Conservation (phyloP, 2,329 filamentous ascomycete species). For the Orbilia quercus region DNA sequence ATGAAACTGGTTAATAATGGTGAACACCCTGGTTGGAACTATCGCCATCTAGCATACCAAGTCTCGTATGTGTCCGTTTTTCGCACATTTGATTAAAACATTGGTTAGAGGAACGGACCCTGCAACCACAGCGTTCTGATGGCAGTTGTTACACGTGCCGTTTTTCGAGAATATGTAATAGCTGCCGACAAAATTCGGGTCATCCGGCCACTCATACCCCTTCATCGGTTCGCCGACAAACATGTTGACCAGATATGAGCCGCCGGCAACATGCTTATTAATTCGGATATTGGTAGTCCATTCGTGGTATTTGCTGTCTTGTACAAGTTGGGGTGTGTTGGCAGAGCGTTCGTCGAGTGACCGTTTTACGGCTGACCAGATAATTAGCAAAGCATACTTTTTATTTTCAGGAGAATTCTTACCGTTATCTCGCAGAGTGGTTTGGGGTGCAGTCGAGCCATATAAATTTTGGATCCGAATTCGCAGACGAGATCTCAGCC, state of each 20-base stretch:
- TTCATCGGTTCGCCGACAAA: slow-evolving; percentile 30
- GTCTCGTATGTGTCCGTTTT: slow-evolving; percentile 24
- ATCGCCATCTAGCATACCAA: too few relatives aligned
- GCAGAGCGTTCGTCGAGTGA: not conserved
- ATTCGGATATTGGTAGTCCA: slow-evolving; percentile 49
- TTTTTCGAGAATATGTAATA: slow-evolving; percentile 51
- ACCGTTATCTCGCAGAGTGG: slow-evolving; percentile 26
- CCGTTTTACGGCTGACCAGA: slow-evolving; percentile 13
- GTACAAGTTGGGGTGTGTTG: slow-evolving; percentile 1
- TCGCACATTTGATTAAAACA: slow-evolving; percentile 30
- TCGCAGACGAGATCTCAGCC: slow-evolving; percentile 18
- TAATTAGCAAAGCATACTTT: too few relatives aligned
- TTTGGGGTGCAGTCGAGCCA: slow-evolving; percentile 39
- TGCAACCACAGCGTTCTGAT: slow-evolving; percentile 29
- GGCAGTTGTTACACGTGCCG: slow-evolving; percentile 31
- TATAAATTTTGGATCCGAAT: slow-evolving; percentile 42
- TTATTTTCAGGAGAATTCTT: not conserved
- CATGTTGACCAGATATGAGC: slow-evolving; percentile 42
- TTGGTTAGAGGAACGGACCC: slow-evolving; percentile 44
- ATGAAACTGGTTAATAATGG: not conserved
- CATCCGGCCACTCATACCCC: slow-evolving; percentile 35
- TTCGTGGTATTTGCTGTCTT: slow-evolving; percentile 43
- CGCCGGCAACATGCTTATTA: slow-evolving; percentile 30
- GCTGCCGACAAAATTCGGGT: slow-evolving; percentile 46
- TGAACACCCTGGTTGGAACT: too few relatives aligned